phyloP scores from a whole-genome alignment of 805 yeast genomes.

The Myxozyma sirexii region DNA sequence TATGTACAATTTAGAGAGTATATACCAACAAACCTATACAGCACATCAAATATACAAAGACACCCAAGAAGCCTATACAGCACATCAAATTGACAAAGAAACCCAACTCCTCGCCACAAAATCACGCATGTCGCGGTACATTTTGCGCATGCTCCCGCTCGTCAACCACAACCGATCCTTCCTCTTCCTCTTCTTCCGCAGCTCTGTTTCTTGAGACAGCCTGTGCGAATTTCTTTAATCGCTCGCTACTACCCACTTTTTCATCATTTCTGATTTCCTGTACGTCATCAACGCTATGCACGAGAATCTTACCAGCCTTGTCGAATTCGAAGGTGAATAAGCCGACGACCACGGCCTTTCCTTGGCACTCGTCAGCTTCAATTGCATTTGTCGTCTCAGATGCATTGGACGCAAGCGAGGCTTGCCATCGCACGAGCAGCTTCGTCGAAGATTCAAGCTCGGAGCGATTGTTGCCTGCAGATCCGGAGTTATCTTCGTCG shows the following conservation, averaged over 20 bases:
- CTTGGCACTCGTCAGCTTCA: neutral
- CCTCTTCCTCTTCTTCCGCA: conserved; percentile 18
- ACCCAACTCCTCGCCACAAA: neutral
- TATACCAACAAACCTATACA: too few relatives aligned
- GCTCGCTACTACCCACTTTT: neutral
- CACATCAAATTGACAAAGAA: neutral
- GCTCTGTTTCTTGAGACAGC: conserved; percentile 9
- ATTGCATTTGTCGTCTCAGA: neutral
- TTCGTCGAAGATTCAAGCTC: conserved; percentile 15
- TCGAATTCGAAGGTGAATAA: conserved; percentile 33
- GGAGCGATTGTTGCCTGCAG: neutral
- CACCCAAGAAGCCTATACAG: too few relatives aligned
- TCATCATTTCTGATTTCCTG: conserved; percentile 24
- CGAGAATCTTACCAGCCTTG: conserved; percentile 22
- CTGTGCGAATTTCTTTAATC: conserved; percentile 20
- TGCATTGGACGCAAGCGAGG: conserved; percentile 8
- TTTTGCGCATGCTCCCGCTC: conserved; percentile 3
- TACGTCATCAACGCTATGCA: conserved; percentile 31
- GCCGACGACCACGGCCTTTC: conserved; percentile 25
- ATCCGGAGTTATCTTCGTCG: neutral
- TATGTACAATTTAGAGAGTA: too few relatives aligned
- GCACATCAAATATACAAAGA: too few relatives aligned
- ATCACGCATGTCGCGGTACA: conserved; percentile 18
- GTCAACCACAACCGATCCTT: conserved; percentile 17
- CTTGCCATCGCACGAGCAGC: conserved; percentile 29